Percentiles rank a stretch among this genome's conserved stretches.
These are phyloP conservation scores for Penicillium riverlandense DNA, from an alignment of 495 filamentous ascomycete species.

Conservation along the genomic window DNA sequence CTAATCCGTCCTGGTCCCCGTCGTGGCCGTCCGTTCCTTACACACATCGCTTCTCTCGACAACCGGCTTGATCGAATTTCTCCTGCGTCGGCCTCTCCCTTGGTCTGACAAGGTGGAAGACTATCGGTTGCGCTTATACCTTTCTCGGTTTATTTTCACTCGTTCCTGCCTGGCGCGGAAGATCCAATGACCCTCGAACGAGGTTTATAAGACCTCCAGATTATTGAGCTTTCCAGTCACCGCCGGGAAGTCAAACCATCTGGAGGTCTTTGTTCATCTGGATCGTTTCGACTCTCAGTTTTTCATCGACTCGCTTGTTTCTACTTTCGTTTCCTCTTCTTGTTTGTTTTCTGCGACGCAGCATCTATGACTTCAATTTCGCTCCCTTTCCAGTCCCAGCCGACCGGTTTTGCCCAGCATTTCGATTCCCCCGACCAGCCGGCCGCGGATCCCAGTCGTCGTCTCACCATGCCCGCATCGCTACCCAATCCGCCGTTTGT, in stretches of 20 bases:
- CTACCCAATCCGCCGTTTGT: conserved; percentile 66
- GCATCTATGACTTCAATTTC: conserved; percentile 37
- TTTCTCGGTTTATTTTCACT: conserved; percentile 5
- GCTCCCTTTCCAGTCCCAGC: conserved; percentile 28
- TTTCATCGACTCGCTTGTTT: conserved; percentile 5
- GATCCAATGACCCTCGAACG: conserved; percentile 29
- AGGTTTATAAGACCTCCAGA: conserved; percentile 38
- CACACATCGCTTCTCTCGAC: neutral
- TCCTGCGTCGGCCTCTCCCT: neutral
- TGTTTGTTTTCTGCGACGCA: conserved; percentile 9
- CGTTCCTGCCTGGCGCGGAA: conserved; percentile 24
- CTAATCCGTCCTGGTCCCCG: conserved; percentile 24
- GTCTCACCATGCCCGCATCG: conserved; percentile 35
- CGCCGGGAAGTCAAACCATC: conserved; percentile 30
- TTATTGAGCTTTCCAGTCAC: conserved; percentile 29
- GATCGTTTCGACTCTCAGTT: conserved; percentile 21
- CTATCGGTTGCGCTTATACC: neutral
- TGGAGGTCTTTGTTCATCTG: conserved; percentile 36
- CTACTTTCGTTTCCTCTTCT: conserved; percentile 4
- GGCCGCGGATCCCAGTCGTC: conserved; percentile 15
- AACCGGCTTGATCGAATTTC: conserved; percentile 3
- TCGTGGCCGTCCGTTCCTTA: conserved; percentile 46
- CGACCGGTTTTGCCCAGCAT: conserved; percentile 23
- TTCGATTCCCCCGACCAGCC: conserved; percentile 19
- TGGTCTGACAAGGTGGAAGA: neutral